Evolutionary conservation across 225 moss, liverwort and hornwort species (phyloP), one percentile per base, ranked within the genome.

Genomic region (Sphagnum contortum): DNA sequence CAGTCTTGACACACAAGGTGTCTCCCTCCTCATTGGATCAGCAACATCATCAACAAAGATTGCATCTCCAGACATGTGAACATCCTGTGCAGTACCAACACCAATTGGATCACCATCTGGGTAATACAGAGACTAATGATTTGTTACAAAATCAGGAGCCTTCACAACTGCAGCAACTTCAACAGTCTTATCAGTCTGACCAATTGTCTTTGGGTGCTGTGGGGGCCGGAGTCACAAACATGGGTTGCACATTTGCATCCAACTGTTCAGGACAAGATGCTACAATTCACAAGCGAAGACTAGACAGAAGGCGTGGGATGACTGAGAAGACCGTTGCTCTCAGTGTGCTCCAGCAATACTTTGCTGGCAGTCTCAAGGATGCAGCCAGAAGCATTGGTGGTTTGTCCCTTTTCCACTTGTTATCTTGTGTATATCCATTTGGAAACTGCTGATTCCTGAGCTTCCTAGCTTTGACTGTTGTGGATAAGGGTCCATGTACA

Each of bases 351-450:
- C 98, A 93, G 53, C 98, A 91, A 71, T 98, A 98, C 63, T 98
- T 98, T 54, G 91, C 98, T 55, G 98, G 98, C 73, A 98, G 98
- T 64, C 80, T 98, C 0, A 98, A 98, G 67, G 98, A 98, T 68
- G 98, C 98, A 61, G 98, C 98, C 10, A 93, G 93, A 74, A 91
- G 91, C 82, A 91, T 98, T 75, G 98, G 98, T 67, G 98, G 98
- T 98, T 77, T 86, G 92, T 85, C 9, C 54, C 12, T 9, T 9
- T 60, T 62, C 9, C 52, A 52, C 9, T 5, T 52, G 7, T 9
- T 52, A 52, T 29, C 29, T 29, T 29, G 29, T 29, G 29, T 29
- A 29, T 29, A 29, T 29, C 29, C 29, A 29, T 29, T 29, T 29
- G 29, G 29, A 29, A 29, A 29, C 29, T 29, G 29, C 29, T 29